Base-by-base conservation (phyloP, 2,329 filamentous ascomycete genomes). In the Fusarium papillatum region DNA sequence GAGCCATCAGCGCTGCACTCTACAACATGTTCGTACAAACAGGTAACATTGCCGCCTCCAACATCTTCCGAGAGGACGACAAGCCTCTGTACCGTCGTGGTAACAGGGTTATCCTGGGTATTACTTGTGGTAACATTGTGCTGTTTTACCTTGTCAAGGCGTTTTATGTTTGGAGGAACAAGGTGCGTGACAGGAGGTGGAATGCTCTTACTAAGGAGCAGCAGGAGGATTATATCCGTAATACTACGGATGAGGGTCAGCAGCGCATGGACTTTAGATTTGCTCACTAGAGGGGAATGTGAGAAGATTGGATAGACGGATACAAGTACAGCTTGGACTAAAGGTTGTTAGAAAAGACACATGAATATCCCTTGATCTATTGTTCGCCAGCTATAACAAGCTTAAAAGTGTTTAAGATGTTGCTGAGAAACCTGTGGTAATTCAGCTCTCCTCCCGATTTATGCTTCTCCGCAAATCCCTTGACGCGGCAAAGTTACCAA, bases 1-100 rank as follows among this genome's bases (percentile, higher is more conserved):
- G 92, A 4, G 90, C 92, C 1, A 90, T 93, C 14, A 89, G 89
- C 1, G 88, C 88, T 0, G 91, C 90, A 0, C 73, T 92, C 11
- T 93, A 93, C 83, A 93, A 93, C 78, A 89, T 89, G 86, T 84
- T 83, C 22, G 86, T 88, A 0, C 87, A 89, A 69, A 83, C 85
- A 0, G 83, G 83, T 29, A 84, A 81, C 59, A 87, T 88, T 61
- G 84, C 86, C 36, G 80, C 83, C 0, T 84, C 84, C 6, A 88
- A 88, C 29, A 83, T 84, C 57, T 84, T 83, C 65, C 80, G 81
- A 57, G 87, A 90, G 82, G 88, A 90, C 50, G 90, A 91, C 76
- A 84, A 86, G 75, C 89, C 90, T 2, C 80, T 88, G 26, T 91
- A 91, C 72, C 82, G 83, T 7, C 83, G 85, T 0, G 88, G 88